Percentiles rank a stretch among this genome's conserved stretches.
Evolutionary conservation across 2,329 filamentous ascomycete species (phyloP).

Genomic region (Epichloe aotearoae): DNA sequence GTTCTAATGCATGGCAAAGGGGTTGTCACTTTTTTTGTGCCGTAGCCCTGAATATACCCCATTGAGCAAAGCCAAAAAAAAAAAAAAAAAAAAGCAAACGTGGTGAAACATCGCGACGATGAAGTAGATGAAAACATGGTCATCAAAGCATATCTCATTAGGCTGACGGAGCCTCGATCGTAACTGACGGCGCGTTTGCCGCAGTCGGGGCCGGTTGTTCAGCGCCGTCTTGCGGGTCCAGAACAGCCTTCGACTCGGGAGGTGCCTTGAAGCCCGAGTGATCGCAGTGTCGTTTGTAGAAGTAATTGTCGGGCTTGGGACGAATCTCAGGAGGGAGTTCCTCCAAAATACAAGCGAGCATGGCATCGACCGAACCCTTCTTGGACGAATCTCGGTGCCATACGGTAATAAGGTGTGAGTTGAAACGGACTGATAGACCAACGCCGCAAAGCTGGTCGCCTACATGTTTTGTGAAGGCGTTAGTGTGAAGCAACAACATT

Average conservation of each 20-base stretch:
- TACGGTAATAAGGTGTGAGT: slow-evolving; percentile 74
- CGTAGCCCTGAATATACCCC: not conserved
- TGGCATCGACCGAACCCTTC: slow-evolving; percentile 60
- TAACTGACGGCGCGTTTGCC: slow-evolving; percentile 13
- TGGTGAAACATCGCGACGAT: not conserved
- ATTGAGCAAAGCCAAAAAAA: not conserved
- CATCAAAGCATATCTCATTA: not conserved
- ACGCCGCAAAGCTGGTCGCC: slow-evolving; percentile 84
- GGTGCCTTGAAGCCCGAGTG: slow-evolving; percentile 68
- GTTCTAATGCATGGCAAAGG: not conserved
- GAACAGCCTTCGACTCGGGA: slow-evolving; percentile 42
- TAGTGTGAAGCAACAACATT: not conserved
- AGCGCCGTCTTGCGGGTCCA: slow-evolving; percentile 42
- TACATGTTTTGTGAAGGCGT: slow-evolving; percentile 18
- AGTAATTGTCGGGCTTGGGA: slow-evolving; percentile 59
- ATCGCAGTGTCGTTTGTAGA: slow-evolving; percentile 83
- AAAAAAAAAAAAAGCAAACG: not conserved
- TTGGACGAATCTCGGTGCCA: slow-evolving; percentile 87
- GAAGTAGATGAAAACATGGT: not conserved
- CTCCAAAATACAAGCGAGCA: slow-evolving; percentile 60
- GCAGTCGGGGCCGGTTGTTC: slow-evolving; percentile 17
- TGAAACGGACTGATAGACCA: slow-evolving; percentile 77
- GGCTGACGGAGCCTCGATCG: slow-evolving; percentile 12
- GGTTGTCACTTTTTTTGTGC: not conserved
- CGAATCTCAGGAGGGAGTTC: slow-evolving; percentile 60